Percentiles rank a stretch among this genome's conserved stretches.
Evolutionary conservation across 352 stramenopile genomes (phyloP).

Genomic region (Hyaloperonospora arabidopsidis): DNA sequence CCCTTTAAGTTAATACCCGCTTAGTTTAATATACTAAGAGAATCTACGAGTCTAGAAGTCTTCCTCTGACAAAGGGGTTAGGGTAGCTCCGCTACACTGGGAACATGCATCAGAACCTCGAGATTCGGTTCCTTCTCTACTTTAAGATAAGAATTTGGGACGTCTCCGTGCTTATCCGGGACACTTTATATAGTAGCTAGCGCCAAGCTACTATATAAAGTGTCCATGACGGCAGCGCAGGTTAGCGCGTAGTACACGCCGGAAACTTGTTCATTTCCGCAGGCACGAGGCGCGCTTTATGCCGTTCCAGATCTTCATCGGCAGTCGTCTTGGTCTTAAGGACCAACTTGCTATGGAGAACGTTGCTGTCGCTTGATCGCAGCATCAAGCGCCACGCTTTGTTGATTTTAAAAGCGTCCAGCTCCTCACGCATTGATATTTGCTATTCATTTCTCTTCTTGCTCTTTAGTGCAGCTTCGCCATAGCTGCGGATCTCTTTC

Average conservation of each 20-base stretch:
- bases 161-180: neutral
- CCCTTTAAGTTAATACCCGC: too few species aligned
- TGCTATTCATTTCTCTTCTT: too few species aligned
- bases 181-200: neutral
- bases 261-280: slow-evolving; percentile 15
- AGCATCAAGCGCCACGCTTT: neutral
- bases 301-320: slow-evolving; percentile 14
- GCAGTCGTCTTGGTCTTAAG: slow-evolving; percentile 9
- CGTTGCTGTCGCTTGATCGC: neutral
- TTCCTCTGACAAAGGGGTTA: too few species aligned
- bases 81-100: too few species aligned
- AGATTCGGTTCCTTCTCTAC: neutral
- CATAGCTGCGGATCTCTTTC: too few species aligned
- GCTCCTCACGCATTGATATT: too few species aligned
- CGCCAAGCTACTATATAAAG: slow-evolving; percentile 12
- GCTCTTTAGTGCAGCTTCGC: too few species aligned
- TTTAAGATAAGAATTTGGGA: neutral
- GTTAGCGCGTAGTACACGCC: slow-evolving; percentile 12
- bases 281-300: slow-evolving; percentile 11
- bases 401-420: too few species aligned
- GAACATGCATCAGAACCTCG: slow-evolving; percentile 9
- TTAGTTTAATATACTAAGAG: too few species aligned
- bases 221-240: slow-evolving; percentile 2
- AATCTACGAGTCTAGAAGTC: too few species aligned
- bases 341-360: slow-evolving; percentile 17